Evolutionary conservation across 129 eudicot genomes (phyloP), one percentile per base, ranked within the genome.

Genomic region (Lactuca sativa): DNA sequence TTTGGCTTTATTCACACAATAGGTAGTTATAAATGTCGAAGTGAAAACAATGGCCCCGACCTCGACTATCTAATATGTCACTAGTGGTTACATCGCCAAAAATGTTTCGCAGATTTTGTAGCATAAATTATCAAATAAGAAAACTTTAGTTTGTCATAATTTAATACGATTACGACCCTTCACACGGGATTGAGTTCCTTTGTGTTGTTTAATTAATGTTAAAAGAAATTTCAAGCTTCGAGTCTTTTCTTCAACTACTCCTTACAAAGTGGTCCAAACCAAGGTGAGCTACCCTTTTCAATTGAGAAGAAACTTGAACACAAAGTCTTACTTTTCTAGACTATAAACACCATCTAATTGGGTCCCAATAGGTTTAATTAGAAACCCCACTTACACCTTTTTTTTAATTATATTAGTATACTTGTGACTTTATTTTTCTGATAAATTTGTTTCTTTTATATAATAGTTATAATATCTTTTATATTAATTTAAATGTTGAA

Each of bases 221-320:
- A n/a, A 61, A n/a, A 36, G 66, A 36, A 61, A 36, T 48, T 61
- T 61, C 66, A 43, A 61, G 15, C 9, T 36, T 36, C 14, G 66
- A 15, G 49, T 61, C 66, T 34, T 15, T 34, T 61, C 49, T 61
- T 36, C 66, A 61, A 61, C 66, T 61, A 37, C 66, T 61, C 12
- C 48, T n/a, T 60, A 61, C 14, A 9, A 37, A 36, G 66, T 61
- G 66, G 66, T 61, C 62, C 66, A 36, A 74, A 49, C 54, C 59
- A 56, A 74, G 57, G 47, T 67, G 56, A 56, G 32, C 62, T 5
- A 66, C 37, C 60, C 7, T 44, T 64, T 32, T 75, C 63, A 59
- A 44, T 49, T 69, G 25, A 74, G 41, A 76, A 68, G 64, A 60
- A 68, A 59, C 74, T 74, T 34, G 51, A 58, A 32, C 63, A 54